Evolutionary conservation across 306 rosid genomes (phyloP).

Genomic region (Quercus rubra): DNA sequence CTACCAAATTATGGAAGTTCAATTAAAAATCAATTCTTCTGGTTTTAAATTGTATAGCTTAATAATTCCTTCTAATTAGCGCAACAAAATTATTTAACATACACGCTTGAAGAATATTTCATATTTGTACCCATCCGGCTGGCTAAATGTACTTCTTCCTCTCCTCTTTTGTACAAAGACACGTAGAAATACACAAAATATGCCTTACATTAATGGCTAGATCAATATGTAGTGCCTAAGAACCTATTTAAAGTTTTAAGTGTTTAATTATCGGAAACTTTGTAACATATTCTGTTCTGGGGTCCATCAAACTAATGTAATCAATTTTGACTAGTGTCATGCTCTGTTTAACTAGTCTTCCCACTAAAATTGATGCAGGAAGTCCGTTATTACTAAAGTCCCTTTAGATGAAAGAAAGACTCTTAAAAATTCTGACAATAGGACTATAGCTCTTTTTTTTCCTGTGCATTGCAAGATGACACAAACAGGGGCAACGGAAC

Average conservation of each 20-base stretch:
- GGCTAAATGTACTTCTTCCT: not conserved
- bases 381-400: not conserved
- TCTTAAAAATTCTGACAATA: not conserved
- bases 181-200: not conserved
- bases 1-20: not conserved
- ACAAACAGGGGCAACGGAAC: no score
- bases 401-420: not conserved
- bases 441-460: slow-evolving; percentile 1
- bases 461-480: not conserved
- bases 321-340: no score
- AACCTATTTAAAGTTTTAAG: not conserved
- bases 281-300: no score
- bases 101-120: no score
- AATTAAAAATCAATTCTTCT: not conserved
- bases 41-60: not conserved
- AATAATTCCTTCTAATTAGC: not conserved
- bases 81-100: not conserved
- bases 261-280: no score
- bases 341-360: not conserved
- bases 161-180: not conserved
- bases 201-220: not conserved
- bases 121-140: no score
- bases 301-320: no score
- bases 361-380: not conserved
- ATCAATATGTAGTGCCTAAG: not conserved